A percentile compares a stretch with the other conserved stretches of the same genome.
These are phyloP conservation scores for Solanum lycopersicoides DNA, from an alignment of 257 asterid genomes.

Conservation along the genomic window DNA sequence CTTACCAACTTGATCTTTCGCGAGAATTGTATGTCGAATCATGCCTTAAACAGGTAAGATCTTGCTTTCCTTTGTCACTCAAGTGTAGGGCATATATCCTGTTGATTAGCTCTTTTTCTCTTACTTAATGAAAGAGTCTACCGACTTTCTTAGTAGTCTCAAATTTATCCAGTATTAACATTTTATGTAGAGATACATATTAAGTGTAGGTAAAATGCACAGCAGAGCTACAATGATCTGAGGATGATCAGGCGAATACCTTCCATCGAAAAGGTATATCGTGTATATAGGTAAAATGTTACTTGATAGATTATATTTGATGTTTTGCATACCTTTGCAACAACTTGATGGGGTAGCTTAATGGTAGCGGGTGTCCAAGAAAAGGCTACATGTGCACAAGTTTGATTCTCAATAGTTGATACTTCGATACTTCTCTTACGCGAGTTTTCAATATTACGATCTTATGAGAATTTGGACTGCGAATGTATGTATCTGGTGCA, in stretches of 20 bases:
- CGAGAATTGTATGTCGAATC: neutral
- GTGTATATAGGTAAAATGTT: too few relatives aligned
- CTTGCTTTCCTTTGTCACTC: neutral
- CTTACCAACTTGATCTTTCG: neutral
- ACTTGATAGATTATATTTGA: neutral
- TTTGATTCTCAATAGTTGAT: too few relatives aligned
- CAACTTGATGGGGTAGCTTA: neutral
- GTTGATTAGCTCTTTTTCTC: neutral
- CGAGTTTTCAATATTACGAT: neutral
- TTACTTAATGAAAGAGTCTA: neutral
- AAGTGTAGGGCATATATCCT: neutral
- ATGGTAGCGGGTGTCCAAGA: neutral
- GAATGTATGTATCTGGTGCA: neutral
- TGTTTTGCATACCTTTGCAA: neutral
- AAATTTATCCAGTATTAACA: neutral
- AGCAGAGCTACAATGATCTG: neutral
- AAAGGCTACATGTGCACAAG: too few relatives aligned
- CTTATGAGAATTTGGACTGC: neutral
- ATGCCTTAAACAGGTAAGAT: neutral
- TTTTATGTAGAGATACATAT: neutral
- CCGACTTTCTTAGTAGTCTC: neutral
- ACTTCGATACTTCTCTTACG: neutral
- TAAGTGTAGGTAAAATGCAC: neutral
- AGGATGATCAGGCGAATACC: too few relatives aligned
- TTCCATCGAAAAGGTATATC: fast-evolving